A percentile compares a stretch with the other conserved stretches of the same genome.
Conservation (phyloP, 2,329 filamentous ascomycete genomes). For the Berkeleyomyces rouxiae region DNA sequence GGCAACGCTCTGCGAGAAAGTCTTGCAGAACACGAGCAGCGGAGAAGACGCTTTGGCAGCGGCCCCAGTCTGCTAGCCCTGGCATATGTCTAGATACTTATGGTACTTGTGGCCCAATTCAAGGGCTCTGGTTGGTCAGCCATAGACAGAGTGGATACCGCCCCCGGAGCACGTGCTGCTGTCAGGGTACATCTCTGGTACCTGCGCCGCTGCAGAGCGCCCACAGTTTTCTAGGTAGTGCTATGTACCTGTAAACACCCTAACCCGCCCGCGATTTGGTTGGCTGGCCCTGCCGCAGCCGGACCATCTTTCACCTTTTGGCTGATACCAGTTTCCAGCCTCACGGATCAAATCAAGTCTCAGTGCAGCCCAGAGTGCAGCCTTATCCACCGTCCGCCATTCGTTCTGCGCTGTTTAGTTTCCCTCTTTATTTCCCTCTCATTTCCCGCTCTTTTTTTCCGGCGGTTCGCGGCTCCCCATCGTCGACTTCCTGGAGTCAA, state of each 20-base stretch:
- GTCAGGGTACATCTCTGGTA: background rate
- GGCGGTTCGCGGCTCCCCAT: background rate
- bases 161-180: background rate
- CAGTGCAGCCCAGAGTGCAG: background rate
- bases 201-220: background rate
- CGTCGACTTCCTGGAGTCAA: background rate
- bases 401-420: background rate
- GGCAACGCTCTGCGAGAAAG: background rate
- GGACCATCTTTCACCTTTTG: background rate
- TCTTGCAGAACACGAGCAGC: too few species aligned
- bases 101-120: too few species aligned
- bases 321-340: background rate
- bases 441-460: constrained; percentile 14
- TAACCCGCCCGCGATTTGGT: background rate
- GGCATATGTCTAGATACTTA: too few species aligned
- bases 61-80: too few species aligned
- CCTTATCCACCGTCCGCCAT: constrained; percentile 9
- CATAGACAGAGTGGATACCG: background rate
- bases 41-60: background rate
- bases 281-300: background rate
- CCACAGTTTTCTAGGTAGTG: background rate
- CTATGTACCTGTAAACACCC: background rate
- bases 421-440: background rate
- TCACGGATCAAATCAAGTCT: background rate
- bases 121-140: background rate